These are phyloP conservation scores for Fomitopsis pulvina DNA, from an alignment of 768 basidiomycete genomes.

Conservation along the genomic window DNA sequence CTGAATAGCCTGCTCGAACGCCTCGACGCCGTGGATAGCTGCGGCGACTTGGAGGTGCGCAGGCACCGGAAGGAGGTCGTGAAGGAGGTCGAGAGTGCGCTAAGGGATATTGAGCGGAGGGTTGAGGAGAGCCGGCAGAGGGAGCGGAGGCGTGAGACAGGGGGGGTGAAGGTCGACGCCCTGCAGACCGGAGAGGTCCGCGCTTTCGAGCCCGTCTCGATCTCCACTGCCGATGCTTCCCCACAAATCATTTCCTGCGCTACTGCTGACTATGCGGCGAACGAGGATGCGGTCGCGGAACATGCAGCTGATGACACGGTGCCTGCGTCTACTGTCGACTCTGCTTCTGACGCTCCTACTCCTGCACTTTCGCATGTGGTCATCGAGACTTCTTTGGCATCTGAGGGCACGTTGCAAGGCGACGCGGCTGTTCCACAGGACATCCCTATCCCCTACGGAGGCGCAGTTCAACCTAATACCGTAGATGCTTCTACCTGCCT, in stretches of 20 bases:
- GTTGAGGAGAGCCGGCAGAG: conserved; percentile 38
- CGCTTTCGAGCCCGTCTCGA: not conserved
- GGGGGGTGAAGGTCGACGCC: conserved; percentile 2
- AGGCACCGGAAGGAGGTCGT: conserved; percentile 49
- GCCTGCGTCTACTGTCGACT: not conserved
- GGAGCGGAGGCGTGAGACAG: conserved; percentile 18
- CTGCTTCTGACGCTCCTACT: not conserved
- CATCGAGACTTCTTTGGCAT: not conserved
- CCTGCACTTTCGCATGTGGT: too few species aligned
- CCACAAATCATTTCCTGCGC: not conserved
- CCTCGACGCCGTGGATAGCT: conserved; percentile 57
- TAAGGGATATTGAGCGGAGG: conserved; percentile 44
- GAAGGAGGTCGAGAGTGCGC: conserved; percentile 44
- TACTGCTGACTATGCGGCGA: not conserved
- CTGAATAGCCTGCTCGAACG: conserved; percentile 47
- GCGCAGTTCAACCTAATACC: not conserved
- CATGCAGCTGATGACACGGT: not conserved
- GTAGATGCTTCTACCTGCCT: not conserved
- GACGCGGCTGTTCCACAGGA: not conserved
- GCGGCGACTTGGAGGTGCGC: conserved; percentile 49
- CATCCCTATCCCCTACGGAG: not conserved
- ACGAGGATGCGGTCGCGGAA: not conserved
- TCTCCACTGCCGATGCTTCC: not conserved
- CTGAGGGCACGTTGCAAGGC: not conserved
- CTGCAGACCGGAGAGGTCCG: not conserved